Evolutionary conservation across 192 early-diverging fungal genomes (phyloP).

Genomic region (Funneliformis mosseae): DNA sequence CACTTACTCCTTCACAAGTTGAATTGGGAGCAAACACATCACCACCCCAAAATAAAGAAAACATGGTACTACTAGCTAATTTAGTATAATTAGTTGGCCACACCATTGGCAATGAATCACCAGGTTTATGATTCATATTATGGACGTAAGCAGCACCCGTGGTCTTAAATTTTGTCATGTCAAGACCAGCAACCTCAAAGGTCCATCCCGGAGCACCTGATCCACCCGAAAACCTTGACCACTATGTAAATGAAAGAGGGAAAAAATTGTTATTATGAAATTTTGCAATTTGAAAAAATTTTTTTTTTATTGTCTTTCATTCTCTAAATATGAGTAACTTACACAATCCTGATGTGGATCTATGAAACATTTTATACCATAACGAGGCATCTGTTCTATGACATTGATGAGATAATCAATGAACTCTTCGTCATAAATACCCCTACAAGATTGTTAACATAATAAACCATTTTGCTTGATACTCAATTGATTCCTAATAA

Average conservation of each 20-base stretch:
- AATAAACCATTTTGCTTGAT: neutral
- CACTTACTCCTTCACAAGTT: slow-evolving; percentile 63
- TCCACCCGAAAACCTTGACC: slow-evolving; percentile 78
- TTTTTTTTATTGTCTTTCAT: neutral
- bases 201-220: slow-evolving; percentile 87
- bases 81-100: slow-evolving; percentile 93
- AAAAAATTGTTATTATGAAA: neutral
- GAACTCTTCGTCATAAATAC: slow-evolving; percentile 78
- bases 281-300: neutral
- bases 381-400: slow-evolving; percentile 64
- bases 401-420: slow-evolving; percentile 75
- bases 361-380: slow-evolving; percentile 84
- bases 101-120: slow-evolving; percentile 54
- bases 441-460: slow-evolving; percentile 38
- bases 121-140: slow-evolving; percentile 55
- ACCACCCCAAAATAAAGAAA: slow-evolving; percentile 81
- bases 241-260: slow-evolving; percentile 40
- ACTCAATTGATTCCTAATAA: neutral
- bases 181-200: slow-evolving; percentile 79
- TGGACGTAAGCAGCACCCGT: slow-evolving; percentile 83
- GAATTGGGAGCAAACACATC: slow-evolving; percentile 70
- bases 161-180: slow-evolving; percentile 71
- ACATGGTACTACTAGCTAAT: slow-evolving; percentile 81
- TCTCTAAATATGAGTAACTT: slow-evolving; percentile 9
- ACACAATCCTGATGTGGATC: slow-evolving; percentile 89